These are phyloP conservation scores for Talaromyces sp. DNA, from an alignment of 2,329 filamentous ascomycete species.

Conservation along the genomic window DNA sequence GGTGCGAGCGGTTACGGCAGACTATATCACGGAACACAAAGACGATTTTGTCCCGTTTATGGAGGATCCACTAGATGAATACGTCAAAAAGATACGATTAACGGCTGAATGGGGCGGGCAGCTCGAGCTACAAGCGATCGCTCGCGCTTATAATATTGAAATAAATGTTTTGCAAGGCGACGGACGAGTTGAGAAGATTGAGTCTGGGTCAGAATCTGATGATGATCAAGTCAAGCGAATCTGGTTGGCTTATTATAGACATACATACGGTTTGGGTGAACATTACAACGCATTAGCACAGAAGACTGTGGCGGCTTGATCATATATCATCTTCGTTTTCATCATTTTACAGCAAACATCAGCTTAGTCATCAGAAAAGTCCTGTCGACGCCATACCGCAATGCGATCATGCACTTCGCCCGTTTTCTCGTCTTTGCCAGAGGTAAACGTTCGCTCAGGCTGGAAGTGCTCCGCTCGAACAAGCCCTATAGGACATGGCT, in stretches of 20 bases:
- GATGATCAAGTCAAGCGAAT: constrained; percentile 57
- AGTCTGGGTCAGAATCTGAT: constrained; percentile 47
- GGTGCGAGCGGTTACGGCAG: constrained; percentile 69
- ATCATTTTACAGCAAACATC: neutral
- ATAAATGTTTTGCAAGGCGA: constrained; percentile 82
- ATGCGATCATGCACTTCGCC: constrained; percentile 43
- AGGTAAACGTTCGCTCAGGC: constrained; percentile 55
- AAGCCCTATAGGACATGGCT: constrained; percentile 39
- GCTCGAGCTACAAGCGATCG: constrained; percentile 80
- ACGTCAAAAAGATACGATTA: constrained; percentile 72
- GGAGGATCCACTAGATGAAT: constrained; percentile 71
- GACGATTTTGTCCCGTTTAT: constrained; percentile 86
- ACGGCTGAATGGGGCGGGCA: constrained; percentile 97
- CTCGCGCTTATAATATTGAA: constrained; percentile 72
- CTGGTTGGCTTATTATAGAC: constrained; percentile 93
- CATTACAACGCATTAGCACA: constrained; percentile 88
- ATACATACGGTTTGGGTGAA: constrained; percentile 90
- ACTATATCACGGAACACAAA: constrained; percentile 69
- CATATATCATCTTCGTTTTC: neutral
- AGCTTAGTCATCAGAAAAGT: neutral
- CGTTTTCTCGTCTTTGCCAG: constrained; percentile 45
- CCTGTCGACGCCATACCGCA: constrained; percentile 42
- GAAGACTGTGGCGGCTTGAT: constrained; percentile 22
- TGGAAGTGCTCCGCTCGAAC: constrained; percentile 54
- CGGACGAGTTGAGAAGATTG: constrained; percentile 73